These are phyloP conservation scores for Collybiopsis confluens DNA, from an alignment of 768 basidiomycete species.

Conservation along the genomic window DNA sequence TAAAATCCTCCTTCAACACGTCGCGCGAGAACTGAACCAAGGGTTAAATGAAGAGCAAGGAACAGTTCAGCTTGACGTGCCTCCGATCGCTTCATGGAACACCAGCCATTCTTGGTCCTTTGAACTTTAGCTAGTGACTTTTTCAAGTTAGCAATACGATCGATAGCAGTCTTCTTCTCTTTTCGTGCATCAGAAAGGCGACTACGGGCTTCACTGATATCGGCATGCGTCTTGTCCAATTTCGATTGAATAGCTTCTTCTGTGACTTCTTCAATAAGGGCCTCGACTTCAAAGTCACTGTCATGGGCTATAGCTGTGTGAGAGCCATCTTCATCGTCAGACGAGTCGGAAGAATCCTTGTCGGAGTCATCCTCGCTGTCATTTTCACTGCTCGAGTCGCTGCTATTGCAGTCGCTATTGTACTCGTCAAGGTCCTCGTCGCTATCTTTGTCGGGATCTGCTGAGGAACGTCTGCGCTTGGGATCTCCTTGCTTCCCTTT, in stretches of 20 bases:
- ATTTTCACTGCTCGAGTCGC: constrained; percentile 15
- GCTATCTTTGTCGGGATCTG: constrained; percentile 15
- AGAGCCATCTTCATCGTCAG: constrained; percentile 19
- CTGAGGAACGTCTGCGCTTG: constrained; percentile 36
- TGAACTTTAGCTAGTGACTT: constrained; percentile 30
- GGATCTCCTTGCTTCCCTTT: constrained; percentile 35
- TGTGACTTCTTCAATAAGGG: constrained; percentile 38
- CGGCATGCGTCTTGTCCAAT: constrained; percentile 36
- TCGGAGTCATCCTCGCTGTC: constrained; percentile 22
- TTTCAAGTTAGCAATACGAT: constrained; percentile 30
- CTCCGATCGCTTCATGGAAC: constrained; percentile 54
- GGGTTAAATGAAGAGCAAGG: background rate
- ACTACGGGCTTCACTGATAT: constrained; percentile 35
- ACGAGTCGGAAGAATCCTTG: constrained; percentile 12
- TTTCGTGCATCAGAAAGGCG: constrained; percentile 32
- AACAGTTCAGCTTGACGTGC: constrained; percentile 22
- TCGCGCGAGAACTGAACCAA: constrained; percentile 45
- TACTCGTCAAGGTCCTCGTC: constrained; percentile 33
- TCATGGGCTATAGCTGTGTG: constrained; percentile 1
- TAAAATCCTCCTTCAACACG: constrained; percentile 56
- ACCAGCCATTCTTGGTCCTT: constrained; percentile 57
- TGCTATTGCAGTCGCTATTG: constrained; percentile 23
- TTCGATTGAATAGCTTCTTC: constrained; percentile 40
- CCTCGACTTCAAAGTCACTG: constrained; percentile 19
- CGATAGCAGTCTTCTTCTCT: constrained; percentile 38